phyloP scores from a whole-genome alignment of 495 filamentous ascomycete genomes.

The Xylaria venustula region DNA sequence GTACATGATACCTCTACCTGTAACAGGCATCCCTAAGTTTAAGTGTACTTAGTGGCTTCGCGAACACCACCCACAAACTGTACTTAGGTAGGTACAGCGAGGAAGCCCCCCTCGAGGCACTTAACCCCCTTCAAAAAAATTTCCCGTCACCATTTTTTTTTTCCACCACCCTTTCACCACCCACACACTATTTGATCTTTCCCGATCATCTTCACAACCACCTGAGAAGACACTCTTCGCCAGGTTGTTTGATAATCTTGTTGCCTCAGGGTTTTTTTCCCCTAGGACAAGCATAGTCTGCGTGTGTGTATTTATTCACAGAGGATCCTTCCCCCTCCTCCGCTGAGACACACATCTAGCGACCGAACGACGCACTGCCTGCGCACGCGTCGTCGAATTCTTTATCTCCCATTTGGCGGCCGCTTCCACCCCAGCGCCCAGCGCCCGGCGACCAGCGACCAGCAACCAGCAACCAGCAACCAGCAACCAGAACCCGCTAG shows the following conservation, averaged over 20 bases:
- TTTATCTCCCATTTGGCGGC: constrained; percentile 6
- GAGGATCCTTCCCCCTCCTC: constrained; percentile 40
- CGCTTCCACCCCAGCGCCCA: background rate
- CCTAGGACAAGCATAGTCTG: constrained; percentile 27
- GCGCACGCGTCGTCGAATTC: constrained; percentile 23
- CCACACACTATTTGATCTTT: constrained; percentile 18
- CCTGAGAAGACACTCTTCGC: constrained; percentile 29
- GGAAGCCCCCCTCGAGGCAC: constrained; percentile 18
- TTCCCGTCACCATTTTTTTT: constrained; percentile 35
- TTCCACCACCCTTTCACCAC: constrained; percentile 26
- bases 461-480: too few relatives aligned
- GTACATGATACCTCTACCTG: too few relatives aligned
- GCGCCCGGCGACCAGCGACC: too few relatives aligned
- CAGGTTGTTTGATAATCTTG: constrained; percentile 26
- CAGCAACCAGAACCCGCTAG: constrained; percentile 10
- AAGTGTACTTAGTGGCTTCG: too few relatives aligned
- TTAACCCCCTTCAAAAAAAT: constrained; percentile 33
- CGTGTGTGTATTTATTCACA: constrained; percentile 33
- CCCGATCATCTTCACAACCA: constrained; percentile 36
- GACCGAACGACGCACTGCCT: constrained; percentile 13
- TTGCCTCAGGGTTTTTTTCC: constrained; percentile 21
- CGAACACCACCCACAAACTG: too few relatives aligned
- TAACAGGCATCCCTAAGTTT: too few relatives aligned
- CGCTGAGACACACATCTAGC: constrained; percentile 13
- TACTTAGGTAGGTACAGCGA: too few relatives aligned